phyloP scores from a whole-genome alignment of 345 rosid species.

The Hibiscus trionum region DNA sequence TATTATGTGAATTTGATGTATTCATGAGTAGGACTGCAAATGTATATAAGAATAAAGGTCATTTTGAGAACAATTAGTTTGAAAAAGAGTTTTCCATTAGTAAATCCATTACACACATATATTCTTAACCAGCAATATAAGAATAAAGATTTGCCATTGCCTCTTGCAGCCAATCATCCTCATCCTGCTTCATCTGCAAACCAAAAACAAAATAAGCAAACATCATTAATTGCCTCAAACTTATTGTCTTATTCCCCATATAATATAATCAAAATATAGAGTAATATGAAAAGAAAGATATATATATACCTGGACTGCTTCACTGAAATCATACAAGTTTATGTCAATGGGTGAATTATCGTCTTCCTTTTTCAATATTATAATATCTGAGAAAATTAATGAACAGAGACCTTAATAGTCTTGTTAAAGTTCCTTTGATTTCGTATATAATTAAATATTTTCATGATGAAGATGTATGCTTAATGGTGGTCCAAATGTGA shows the following conservation, averaged over 20 bases:
- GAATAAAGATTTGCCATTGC: constrained; percentile 70
- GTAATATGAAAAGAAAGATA: background rate
- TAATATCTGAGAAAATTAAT: background rate
- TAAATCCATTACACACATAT: background rate
- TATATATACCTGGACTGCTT: constrained; percentile 32
- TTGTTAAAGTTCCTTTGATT: constrained; percentile 88
- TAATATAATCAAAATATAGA: background rate
- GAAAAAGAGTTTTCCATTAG: background rate
- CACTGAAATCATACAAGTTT: constrained; percentile 26
- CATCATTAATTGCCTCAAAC: background rate
- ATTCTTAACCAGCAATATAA: constrained; percentile 26
- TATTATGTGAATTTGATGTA: too few species aligned
- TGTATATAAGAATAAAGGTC: background rate
- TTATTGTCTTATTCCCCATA: background rate
- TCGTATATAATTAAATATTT: too few species aligned
- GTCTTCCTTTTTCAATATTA: constrained; percentile 24
- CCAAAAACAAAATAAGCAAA: background rate
- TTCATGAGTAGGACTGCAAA: too few species aligned
- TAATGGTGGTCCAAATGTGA: too few species aligned
- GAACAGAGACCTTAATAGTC: constrained; percentile 62
- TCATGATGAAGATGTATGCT: too few species aligned
- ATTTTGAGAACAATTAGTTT: background rate
- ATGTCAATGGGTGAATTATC: constrained; percentile 30
- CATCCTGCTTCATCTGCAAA: constrained; percentile 49
- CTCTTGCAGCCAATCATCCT: constrained; percentile 74